Evolutionary conservation across 495 filamentous ascomycete genomes (phyloP).

Genomic region (Xylaria telfairii): DNA sequence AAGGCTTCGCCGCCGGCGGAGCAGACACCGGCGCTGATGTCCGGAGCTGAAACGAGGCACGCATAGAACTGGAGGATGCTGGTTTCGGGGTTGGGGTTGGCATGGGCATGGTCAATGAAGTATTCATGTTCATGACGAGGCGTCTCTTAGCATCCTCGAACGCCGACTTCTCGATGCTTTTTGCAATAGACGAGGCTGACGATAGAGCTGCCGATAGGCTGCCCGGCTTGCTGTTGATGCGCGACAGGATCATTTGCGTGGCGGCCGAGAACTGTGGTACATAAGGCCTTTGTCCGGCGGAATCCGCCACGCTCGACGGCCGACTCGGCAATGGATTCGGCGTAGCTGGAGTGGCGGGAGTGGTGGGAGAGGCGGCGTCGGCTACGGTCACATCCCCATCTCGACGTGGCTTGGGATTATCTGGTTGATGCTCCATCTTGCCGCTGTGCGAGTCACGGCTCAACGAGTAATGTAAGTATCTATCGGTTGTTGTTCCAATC

Average conservation of each 20-base stretch:
- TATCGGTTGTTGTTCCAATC: neutral
- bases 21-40: constrained; percentile 24
- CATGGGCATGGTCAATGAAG: constrained; percentile 54
- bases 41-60: constrained; percentile 32
- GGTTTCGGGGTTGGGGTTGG: constrained; percentile 40
- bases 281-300: constrained; percentile 44
- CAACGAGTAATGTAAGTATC: neutral
- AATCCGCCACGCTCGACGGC: constrained; percentile 29
- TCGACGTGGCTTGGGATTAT: neutral
- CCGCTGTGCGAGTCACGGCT: constrained; percentile 8
- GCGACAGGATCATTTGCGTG: constrained; percentile 63
- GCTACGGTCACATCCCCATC: neutral
- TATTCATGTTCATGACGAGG: constrained; percentile 57
- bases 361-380: neutral
- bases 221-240: constrained; percentile 52
- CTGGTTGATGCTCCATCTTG: constrained; percentile 12
- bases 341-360: neutral
- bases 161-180: constrained; percentile 42
- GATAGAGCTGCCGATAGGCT: constrained; percentile 45
- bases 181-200: constrained; percentile 35
- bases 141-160: constrained; percentile 57
- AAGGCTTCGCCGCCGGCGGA: neutral
- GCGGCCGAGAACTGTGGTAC: constrained; percentile 60
- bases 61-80: constrained; percentile 13
- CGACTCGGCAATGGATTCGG: constrained; percentile 29